These are phyloP conservation scores for Colletotrichum zoysiae DNA, from an alignment of 2,329 filamentous ascomycete genomes.

Conservation along the genomic window DNA sequence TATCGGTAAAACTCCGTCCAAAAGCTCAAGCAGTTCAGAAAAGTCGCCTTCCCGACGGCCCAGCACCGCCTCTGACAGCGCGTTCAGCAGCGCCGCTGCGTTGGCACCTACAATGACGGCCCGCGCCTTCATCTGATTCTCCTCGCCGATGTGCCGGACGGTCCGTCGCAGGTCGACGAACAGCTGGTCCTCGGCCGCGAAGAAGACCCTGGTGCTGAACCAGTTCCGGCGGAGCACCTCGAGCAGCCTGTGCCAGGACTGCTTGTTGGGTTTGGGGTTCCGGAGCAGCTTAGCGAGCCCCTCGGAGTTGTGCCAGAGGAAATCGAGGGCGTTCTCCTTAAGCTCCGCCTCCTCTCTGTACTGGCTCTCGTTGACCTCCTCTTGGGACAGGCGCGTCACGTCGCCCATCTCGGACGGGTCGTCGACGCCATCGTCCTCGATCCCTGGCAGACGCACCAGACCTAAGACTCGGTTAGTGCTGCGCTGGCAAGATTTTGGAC, in stretches of 20 bases:
- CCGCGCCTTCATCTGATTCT: conserved; percentile 11
- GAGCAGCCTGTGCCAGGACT: conserved; percentile 20
- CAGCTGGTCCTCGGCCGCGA: conserved; percentile 40
- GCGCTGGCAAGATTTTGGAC: background rate
- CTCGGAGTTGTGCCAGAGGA: conserved; percentile 47
- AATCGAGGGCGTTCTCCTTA: conserved; percentile 43
- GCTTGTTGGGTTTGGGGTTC: conserved; percentile 21
- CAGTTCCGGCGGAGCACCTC: conserved; percentile 44
- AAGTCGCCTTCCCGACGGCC: conserved; percentile 42
- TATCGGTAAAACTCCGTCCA: conserved; percentile 50
- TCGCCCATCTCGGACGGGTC: conserved; percentile 16
- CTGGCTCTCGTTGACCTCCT: conserved; percentile 24
- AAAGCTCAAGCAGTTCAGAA: conserved; percentile 46
- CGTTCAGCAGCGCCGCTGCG: conserved; percentile 51
- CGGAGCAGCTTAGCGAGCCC: conserved; percentile 47
- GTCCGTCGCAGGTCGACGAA: conserved; percentile 48
- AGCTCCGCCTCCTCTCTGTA: conserved; percentile 21
- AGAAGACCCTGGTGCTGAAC: conserved; percentile 46
- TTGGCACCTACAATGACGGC: conserved; percentile 51
- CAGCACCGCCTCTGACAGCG: conserved; percentile 35
- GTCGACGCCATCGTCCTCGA: conserved; percentile 12
- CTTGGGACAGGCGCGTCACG: conserved; percentile 1
- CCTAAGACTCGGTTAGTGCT: background rate
- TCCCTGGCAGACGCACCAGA: background rate
- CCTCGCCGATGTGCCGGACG: conserved; percentile 19